Base-by-base conservation (phyloP, 306 rosid species). In the Cyclanthera cordifolia region DNA sequence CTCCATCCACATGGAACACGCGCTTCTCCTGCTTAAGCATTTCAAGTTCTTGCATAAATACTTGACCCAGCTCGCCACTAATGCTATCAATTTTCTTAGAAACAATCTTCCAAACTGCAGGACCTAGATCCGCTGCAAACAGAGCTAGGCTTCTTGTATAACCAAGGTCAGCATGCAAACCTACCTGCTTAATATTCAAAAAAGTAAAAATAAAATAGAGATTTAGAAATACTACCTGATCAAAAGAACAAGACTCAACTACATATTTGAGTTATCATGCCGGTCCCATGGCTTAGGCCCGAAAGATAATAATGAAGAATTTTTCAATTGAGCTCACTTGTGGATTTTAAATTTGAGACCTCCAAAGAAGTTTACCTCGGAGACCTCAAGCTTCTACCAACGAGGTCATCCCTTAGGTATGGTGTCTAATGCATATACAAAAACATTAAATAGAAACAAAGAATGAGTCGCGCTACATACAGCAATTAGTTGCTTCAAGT, bases 121-220 rank as follows among this genome's bases (percentile, higher is more conserved):
- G 95, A 64, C 96, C 98, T 70, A 87, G 95, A 79, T 78, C 90
- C 15, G 90, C 82, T 27, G 88, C 89, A 85, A 93, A 93, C 69
- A 73, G 81, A 73, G 96, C 87, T 52, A 92, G 74, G 77, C 98
- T 89, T 82, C 89, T 84, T 5, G 90, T 86, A 79, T 87, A 92
- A 79, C 93, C 82, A 72, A 84, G 90, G 74, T 86, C 88, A 55
- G 73, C 73, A 43, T 78, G 79, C 37, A 88, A 55, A 58, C 92
- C 93, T 54, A 87, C 96, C 98, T 93, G 85, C 68, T 87, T 70
- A 11, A 43, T 64, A 43, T 12, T 12, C 37, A 43, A 10, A 10
- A 11, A 43, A 43, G 3, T 5, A 27, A 27, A 27, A 27, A 27
- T 5, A 34, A 34, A 34, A 34, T 5, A 34, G 8, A 34, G n/a